phyloP scores from a whole-genome alignment of 192 early-diverging fungal genomes.

The Coemansia asiatica region DNA sequence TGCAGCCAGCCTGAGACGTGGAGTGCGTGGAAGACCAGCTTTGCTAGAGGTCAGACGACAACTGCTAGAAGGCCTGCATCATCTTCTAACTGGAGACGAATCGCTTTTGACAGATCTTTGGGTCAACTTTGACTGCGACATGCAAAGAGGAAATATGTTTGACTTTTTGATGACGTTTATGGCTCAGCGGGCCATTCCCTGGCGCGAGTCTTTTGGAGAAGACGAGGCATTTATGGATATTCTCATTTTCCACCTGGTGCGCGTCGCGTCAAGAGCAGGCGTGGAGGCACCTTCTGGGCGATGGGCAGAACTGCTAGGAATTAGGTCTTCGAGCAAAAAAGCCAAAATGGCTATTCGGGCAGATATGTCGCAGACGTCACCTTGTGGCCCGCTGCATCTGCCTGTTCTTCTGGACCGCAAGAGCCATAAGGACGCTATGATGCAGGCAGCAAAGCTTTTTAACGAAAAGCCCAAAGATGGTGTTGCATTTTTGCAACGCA shows the following conservation, averaged over 20 bases:
- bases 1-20: slow-evolving; percentile 32
- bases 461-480: slow-evolving; percentile 87
- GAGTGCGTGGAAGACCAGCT: slow-evolving; percentile 51
- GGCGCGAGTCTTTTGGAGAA: slow-evolving; percentile 28
- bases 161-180: slow-evolving; percentile 58
- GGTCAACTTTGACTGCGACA: slow-evolving; percentile 91
- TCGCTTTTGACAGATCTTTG: slow-evolving; percentile 85
- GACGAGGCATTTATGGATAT: slow-evolving; percentile 48
- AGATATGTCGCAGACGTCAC: slow-evolving; percentile 22
- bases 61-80: slow-evolving; percentile 71
- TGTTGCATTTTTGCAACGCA: slow-evolving; percentile 72
- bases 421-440: slow-evolving; percentile 75
- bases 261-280: slow-evolving; percentile 42
- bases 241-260: slow-evolving; percentile 41
- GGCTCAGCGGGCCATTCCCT: slow-evolving; percentile 44
- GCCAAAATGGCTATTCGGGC: slow-evolving; percentile 6
- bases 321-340: neutral
- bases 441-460: slow-evolving; percentile 77
- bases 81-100: slow-evolving; percentile 65
- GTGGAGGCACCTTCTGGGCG: slow-evolving; percentile 28
- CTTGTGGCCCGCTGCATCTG: neutral
- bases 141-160: slow-evolving; percentile 81
- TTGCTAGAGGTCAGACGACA: slow-evolving; percentile 83
- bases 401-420: slow-evolving; percentile 28
- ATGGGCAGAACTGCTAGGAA: slow-evolving; percentile 29